Base-by-base conservation (phyloP, 805 yeast genomes). In the Candida jianshihensis region DNA sequence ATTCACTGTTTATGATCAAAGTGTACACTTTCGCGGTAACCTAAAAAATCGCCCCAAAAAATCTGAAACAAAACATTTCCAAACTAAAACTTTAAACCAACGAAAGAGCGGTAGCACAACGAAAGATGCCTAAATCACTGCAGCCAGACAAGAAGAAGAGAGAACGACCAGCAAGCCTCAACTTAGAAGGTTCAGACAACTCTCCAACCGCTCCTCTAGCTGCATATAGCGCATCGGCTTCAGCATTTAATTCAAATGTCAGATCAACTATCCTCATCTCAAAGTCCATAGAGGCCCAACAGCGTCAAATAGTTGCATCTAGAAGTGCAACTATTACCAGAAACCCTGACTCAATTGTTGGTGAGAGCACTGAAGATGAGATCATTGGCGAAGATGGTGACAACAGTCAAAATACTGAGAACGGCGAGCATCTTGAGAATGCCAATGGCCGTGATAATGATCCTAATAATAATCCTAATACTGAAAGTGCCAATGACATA, bases 121-220 rank as follows among this genome's bases (percentile, higher is more conserved):
- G n/a, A n/a, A n/a, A n/a, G n/a, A n/a, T n/a, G n/a, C n/a, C n/a
- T n/a, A n/a, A n/a, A n/a, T n/a, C n/a, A n/a, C n/a, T n/a, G n/a
- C n/a, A n/a, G n/a, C 12, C 11, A 16, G 43, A 35, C 30, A 43
- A 38, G 35, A 53, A 43, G 34, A 49, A 53, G 39, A 49, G 51
- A 43, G 56, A 49, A 16, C 46, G 56, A 40, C 59, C 59, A 12
- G 48, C 54, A 10, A 42, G 43, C 6, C 28, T 54, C 25, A 42
- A 47, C 24, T 38, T 48, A 6, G 40, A 44, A 19, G 17, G 30
- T 15, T 46, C 59, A 12, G 47, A 46, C n/a, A n/a, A n/a, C n/a
- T 51, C 56, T 16, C 59, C 59, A 6, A 57, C 57, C 1, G 38
- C 51, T 15, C 56, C 57, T 6, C 52, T n/a, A n/a, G n/a, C n/a